Base-by-base conservation (phyloP, 169 alveolate species). In the Blepharisma undulans region DNA sequence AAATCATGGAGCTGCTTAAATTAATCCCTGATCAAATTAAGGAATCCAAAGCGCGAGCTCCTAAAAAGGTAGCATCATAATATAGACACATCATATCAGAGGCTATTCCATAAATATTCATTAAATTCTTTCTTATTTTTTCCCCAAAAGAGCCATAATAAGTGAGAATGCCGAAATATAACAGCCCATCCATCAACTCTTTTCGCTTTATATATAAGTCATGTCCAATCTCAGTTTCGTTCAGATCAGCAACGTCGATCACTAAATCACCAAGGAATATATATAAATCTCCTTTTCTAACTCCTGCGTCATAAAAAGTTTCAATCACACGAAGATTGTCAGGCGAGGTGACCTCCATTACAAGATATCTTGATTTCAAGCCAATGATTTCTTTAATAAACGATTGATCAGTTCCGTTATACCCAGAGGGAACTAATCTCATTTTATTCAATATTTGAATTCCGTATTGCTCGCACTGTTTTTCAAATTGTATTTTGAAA, bases 261-360 rank as follows among this genome's bases (percentile, higher is more conserved):
- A 74, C 29, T 25, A 74, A 25, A 4, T 29, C 80, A 8, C 36
- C 33, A 29, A 74, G 8, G 19, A 29, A 25, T 25, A 74, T 14
- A 74, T 25, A 74, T 25, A 78, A 78, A 12, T 78, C 86, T 5
- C 86, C 86, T 78, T 34, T 78, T 78, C 60, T 78, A 2, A 7
- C 86, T 78, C 86, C 86, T 78, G 34, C 34, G 18, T 78, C 86
- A 78, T 78, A 78, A 22, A 78, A 32, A 25, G 61, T 8, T 78
- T 78, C 86, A 29, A 78, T 27, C 86, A 48, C 66, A 48, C 12
- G 7, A 48, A 48, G 66, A 12, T 10, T 18, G 14, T 48, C 66
- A 5, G 66, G 66, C 21, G 66, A 48, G 10, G 66, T 48, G 66
- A 48, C 66, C 14, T 48, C 66, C 66, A 48, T 48, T 3, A 48